phyloP scores from a whole-genome alignment of 148 eudicot genomes.

The Bassia scoparia region DNA sequence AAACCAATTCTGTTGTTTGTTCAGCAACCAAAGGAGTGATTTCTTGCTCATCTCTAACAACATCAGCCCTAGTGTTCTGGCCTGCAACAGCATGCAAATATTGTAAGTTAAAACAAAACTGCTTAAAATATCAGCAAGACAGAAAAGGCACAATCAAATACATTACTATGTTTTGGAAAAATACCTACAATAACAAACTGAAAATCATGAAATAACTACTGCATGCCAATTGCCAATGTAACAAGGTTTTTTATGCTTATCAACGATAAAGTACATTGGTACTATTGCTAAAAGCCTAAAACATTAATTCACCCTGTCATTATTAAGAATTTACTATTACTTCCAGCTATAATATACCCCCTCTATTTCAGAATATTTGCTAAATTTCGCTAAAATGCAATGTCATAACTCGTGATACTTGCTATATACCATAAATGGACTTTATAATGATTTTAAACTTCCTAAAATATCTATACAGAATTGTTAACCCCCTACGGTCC shows the following conservation, averaged over 20 bases:
- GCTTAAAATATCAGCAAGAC: background rate
- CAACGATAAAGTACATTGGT: background rate
- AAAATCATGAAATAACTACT: background rate
- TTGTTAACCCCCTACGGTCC: no score
- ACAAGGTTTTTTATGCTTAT: background rate
- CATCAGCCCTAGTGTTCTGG: constrained; percentile 27
- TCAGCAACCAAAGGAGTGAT: constrained; percentile 41
- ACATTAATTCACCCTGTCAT: background rate
- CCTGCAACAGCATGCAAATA: constrained; percentile 21
- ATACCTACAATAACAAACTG: background rate
- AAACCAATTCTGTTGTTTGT: constrained; percentile 25
- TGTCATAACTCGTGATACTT: no score
- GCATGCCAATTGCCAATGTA: background rate
- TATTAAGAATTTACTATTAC: background rate
- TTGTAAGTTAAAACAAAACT: constrained; percentile 16
- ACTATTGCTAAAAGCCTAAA: background rate
- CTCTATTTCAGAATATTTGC: no score
- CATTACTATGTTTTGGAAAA: background rate
- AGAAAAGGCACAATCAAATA: background rate
- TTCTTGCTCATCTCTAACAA: constrained; percentile 43
- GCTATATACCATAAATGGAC: no score
- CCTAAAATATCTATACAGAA: no score
- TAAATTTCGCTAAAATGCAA: no score
- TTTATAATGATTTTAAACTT: no score
- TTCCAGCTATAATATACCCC: background rate